Evolutionary conservation across 1,284 basidiomycete genomes (phyloP).

Genomic region (Cutaneotrichosporon curvatum): DNA sequence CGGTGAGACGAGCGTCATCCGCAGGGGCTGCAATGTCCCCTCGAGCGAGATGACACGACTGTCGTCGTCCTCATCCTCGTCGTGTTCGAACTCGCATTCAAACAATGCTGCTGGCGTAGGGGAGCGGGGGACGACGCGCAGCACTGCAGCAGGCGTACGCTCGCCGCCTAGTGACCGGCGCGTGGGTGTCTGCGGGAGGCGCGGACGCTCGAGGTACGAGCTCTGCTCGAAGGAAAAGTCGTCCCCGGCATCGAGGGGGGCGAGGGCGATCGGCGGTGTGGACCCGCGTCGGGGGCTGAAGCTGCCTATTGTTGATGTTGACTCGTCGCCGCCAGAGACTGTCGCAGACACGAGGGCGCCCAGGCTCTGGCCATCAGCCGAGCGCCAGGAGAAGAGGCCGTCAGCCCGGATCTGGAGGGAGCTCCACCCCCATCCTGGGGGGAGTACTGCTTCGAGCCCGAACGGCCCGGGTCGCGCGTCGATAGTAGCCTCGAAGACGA

Average conservation of each 20-base stretch:
- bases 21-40: conserved; percentile 25
- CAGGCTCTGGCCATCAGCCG: conserved; percentile 23
- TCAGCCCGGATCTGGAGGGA: conserved; percentile 26
- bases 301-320: conserved; percentile 22
- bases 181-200: conserved; percentile 4
- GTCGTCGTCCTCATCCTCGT: conserved; percentile 11
- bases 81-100: conserved; percentile 20
- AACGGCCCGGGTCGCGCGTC: not conserved
- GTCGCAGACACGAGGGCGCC: conserved; percentile 10
- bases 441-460: conserved; percentile 23
- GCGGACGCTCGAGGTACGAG: conserved; percentile 1
- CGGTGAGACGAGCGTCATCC: conserved; percentile 22
- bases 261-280: not conserved
- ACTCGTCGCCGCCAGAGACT: conserved; percentile 13
- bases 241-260: conserved; percentile 11
- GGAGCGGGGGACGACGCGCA: conserved; percentile 7
- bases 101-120: conserved; percentile 15
- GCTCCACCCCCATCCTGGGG: conserved; percentile 36
- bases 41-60: conserved; percentile 11
- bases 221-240: conserved; percentile 40
- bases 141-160: not conserved
- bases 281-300: not conserved
- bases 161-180: conserved; percentile 3
- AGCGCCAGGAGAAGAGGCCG: conserved; percentile 26
- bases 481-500: conserved; percentile 21